Percentiles rank a stretch among this genome's conserved stretches.
These are phyloP conservation scores for Sporothrix curviconia DNA, from an alignment of 2,329 filamentous ascomycete genomes.

Conservation along the genomic window DNA sequence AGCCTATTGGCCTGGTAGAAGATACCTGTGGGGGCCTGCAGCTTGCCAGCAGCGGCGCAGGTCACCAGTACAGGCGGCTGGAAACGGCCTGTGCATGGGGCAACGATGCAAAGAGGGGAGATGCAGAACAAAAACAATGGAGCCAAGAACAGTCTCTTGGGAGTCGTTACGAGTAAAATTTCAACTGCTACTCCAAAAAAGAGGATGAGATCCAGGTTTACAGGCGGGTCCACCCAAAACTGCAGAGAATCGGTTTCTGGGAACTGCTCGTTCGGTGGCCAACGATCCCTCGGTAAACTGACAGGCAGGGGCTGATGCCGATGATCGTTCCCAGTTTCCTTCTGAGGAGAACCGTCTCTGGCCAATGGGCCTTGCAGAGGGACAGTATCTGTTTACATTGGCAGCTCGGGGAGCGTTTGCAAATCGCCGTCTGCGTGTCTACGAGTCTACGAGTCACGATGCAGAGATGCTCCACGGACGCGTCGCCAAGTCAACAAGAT, in stretches of 20 bases:
- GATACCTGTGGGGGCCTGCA: conserved; percentile 9
- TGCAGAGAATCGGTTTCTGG: background rate
- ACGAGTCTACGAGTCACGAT: background rate
- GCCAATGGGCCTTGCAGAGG: conserved; percentile 8
- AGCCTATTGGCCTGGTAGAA: conserved; percentile 11
- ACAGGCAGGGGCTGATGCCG: background rate
- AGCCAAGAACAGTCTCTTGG: background rate
- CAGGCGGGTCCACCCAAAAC: background rate
- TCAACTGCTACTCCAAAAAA: background rate
- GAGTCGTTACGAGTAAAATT: background rate
- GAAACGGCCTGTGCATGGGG: background rate
- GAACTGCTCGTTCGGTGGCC: background rate
- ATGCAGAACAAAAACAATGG: background rate
- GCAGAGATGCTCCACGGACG: background rate
- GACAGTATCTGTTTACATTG: conserved; percentile 13
- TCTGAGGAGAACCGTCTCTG: background rate
- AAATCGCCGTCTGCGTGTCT: background rate
- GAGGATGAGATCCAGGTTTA: background rate
- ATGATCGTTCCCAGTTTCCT: background rate
- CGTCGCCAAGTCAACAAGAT: conserved; percentile 16
- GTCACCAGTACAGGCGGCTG: conserved; percentile 15
- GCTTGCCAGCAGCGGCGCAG: conserved; percentile 4
- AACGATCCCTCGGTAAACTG: background rate
- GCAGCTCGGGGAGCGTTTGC: background rate
- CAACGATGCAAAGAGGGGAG: background rate